Percentiles rank a stretch among this genome's conserved stretches.
phyloP scores from a whole-genome alignment of 768 basidiomycete species.

The Agaricus sinodeliciosus region DNA sequence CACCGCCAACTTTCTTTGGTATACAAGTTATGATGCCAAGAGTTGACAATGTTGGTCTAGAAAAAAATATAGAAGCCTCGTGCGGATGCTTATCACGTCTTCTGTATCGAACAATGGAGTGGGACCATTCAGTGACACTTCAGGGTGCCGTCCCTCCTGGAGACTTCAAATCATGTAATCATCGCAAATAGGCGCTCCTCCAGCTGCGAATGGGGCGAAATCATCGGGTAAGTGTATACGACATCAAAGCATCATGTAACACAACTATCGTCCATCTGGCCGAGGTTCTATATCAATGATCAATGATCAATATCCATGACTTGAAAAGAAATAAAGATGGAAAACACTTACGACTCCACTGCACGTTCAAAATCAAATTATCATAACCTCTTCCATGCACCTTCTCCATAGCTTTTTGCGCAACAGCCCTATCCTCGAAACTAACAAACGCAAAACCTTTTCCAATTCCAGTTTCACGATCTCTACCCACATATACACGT shows the following conservation, averaged over 20 bases:
- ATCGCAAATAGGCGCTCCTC: too few relatives aligned
- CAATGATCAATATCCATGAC: background rate
- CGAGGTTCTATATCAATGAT: slow-evolving; percentile 24
- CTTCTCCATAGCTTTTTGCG: slow-evolving; percentile 87
- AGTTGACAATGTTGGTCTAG: too few relatives aligned
- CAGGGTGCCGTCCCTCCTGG: too few relatives aligned
- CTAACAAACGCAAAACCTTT: slow-evolving; percentile 98
- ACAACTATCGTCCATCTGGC: slow-evolving; percentile 25
- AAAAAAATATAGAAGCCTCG: too few relatives aligned
- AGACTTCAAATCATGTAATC: too few relatives aligned
- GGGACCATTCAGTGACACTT: too few relatives aligned
- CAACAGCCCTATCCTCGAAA: slow-evolving; percentile 76
- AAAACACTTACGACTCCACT: slow-evolving; percentile 50
- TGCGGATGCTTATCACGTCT: too few relatives aligned
- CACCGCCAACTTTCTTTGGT: too few relatives aligned
- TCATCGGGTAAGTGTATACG: slow-evolving; percentile 6
- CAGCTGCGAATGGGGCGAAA: background rate
- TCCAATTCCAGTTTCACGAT: slow-evolving; percentile 89
- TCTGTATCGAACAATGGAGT: too few relatives aligned
- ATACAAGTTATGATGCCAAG: too few relatives aligned
- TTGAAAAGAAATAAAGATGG: background rate
- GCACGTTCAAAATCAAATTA: slow-evolving; percentile 72
- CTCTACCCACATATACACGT: slow-evolving; percentile 90
- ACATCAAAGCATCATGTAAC: slow-evolving; percentile 5
- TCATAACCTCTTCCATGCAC: slow-evolving; percentile 90